Base-by-base conservation (phyloP, 2,329 filamentous ascomycete species). In the Cercospora nicotianae region DNA sequence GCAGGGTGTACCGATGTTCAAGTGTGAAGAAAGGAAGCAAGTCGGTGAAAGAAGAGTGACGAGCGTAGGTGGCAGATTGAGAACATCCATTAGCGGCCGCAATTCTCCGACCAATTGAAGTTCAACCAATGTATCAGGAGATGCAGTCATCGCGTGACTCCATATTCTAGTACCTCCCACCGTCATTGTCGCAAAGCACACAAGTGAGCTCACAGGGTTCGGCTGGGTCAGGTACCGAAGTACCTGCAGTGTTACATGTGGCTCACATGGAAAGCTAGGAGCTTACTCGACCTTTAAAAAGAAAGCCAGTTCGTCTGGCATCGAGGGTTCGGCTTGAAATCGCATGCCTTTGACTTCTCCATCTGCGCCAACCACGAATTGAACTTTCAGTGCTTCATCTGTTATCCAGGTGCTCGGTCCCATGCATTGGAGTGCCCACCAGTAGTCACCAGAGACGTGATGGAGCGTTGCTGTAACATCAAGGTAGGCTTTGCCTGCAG, bases 371-470 rank as follows among this genome's bases (percentile, higher is more conserved):
- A 70, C 57, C 3, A 68, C 64, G 36, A 70, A 70, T 12, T 60
- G 60, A 3, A 68, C n/a, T 23, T 70, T 68, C 12, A 64, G n/a
- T 9, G 68, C 68, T 28, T 53, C 60, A 26, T 67, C 63, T 9
- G 55, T 66, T 30, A 68, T 62, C 64, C 64, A 70, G 18, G 45
- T 62, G 42, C 63, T 61, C 5, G 63, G 61, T 23, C 66, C 66
- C 6, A 39, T 51, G 20, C 45, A 33, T 36, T 64, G 42, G 28
- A 63, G 60, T 5, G 66, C 63, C 66, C 63, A 70, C 68, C 68
- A 70, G 13, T n/a, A 60, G 36, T 66, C 66, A 12, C 66, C 66
- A 20, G 59, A 63, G 42, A 70, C 66, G 48, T 69, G 67, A 9
- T 67, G 65, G 6, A 69, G 62, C 9, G 42, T 63, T 16, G 61